These are phyloP conservation scores for Mortierella hygrophila DNA, from an alignment of 192 early-diverging fungal genomes.

Conservation along the genomic window DNA sequence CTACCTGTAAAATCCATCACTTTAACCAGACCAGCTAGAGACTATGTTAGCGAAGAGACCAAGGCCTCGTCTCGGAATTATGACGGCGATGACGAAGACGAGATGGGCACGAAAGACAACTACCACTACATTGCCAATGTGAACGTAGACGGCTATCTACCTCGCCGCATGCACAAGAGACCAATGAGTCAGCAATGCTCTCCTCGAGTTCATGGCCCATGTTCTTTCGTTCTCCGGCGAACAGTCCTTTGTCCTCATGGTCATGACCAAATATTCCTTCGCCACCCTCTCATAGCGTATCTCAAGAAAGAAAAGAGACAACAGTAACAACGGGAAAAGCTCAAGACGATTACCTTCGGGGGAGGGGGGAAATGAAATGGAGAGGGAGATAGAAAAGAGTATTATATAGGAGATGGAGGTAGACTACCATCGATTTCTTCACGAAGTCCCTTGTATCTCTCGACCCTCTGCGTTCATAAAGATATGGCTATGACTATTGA, in stretches of 20 bases:
- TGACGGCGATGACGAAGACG: background rate
- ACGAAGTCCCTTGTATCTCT: background rate
- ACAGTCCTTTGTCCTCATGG: constrained; percentile 19
- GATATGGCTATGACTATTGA: background rate
- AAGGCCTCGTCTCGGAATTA: background rate
- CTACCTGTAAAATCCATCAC: background rate
- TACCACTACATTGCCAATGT: constrained; percentile 23
- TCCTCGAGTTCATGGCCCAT: background rate
- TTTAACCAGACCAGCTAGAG: background rate
- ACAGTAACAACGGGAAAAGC: background rate
- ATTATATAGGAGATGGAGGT: background rate
- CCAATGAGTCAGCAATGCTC: background rate
- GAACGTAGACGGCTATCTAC: background rate
- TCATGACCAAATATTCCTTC: constrained; percentile 10
- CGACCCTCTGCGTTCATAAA: background rate
- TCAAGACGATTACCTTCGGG: background rate
- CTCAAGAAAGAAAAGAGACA: background rate
- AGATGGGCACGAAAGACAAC: background rate
- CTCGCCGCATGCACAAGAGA: background rate
- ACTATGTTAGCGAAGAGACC: background rate
- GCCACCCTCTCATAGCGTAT: background rate
- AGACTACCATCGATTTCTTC: background rate
- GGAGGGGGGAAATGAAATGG: background rate
- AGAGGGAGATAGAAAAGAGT: background rate
- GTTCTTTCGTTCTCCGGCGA: background rate